Base-by-base conservation (phyloP, 345 rosid genomes). In the Conringia planisiliqua region DNA sequence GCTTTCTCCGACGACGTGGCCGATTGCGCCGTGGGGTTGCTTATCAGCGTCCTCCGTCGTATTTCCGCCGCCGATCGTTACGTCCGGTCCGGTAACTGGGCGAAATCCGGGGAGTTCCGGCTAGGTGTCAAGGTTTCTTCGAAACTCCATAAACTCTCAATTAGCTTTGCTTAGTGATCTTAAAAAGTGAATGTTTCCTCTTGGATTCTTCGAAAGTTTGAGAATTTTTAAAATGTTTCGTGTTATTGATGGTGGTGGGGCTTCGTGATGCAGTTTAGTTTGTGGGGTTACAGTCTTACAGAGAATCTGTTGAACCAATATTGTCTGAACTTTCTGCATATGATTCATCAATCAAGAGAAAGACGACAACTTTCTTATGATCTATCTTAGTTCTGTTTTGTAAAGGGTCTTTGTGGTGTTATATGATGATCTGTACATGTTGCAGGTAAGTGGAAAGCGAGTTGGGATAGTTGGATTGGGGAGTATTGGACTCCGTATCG, bases 11-110 rank as follows among this genome's bases (percentile, higher is more conserved):
- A 78, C 11, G 88, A 87, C 32, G 85, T 67, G 0, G 92, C 97
- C 0, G 97, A 87, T 75, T 56, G 52, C 51, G 90, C 92, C 1
- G 86, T 89, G 4, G 88, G 87, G 1, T 29, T 91, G 82, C 75
- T 87, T 46, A 71, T 87, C 1, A 87, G 83, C 24, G 84, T 89
- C 16, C 62, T 85, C 67, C 79, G 92, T 62, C 85, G 79, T 47
- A 73, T 87, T 26, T 81, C 92, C 3, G 85, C 86, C 13, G 74
- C 82, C n/a, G 82, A 89, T 73, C 80, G 86, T 13, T 83, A 46
- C 50, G 80, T 86, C 3, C 80, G 81, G 62, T 69, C 42, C 1
- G 80, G 91, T 59, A 60, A 58, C 17, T 84, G 92, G 97, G 30
- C 51, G 35, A 26, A 18, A 27, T 44, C 11, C 0, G 90, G 88